These are phyloP conservation scores for Scedosporium minutisporum DNA, from an alignment of 2,329 filamentous ascomycete genomes.

Conservation along the genomic window DNA sequence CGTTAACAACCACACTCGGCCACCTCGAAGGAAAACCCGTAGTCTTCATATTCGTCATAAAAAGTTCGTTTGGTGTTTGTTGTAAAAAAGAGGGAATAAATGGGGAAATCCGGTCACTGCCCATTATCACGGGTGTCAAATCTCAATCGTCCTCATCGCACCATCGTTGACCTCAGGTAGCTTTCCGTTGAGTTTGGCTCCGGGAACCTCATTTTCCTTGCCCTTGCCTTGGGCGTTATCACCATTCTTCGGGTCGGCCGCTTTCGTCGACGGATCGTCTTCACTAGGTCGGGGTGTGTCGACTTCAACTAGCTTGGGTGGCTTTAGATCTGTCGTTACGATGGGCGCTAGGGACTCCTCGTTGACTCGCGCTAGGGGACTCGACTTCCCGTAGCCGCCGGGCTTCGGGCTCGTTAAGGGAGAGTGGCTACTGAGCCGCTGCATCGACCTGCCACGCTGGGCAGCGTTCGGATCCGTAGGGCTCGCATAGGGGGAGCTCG, in stretches of 20 bases:
- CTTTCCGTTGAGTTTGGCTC: constrained; percentile 33
- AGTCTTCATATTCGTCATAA: constrained; percentile 2
- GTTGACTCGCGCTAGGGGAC: constrained; percentile 63
- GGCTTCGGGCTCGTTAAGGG: constrained; percentile 56
- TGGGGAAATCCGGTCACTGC: neutral
- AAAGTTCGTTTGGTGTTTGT: neutral
- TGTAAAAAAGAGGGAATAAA: neutral
- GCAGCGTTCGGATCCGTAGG: constrained; percentile 51
- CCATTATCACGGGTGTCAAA: constrained; percentile 25
- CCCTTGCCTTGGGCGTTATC: constrained; percentile 24
- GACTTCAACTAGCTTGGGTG: constrained; percentile 45
- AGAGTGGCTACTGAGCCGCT: constrained; percentile 56
- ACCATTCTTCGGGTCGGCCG: constrained; percentile 24
- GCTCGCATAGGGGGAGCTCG: constrained; percentile 54
- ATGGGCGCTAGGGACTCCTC: constrained; percentile 49
- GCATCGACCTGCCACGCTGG: constrained; percentile 60
- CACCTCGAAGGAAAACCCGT: neutral
- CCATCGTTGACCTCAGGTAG: constrained; percentile 34
- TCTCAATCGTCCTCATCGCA: constrained; percentile 54
- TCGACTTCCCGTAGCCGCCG: constrained; percentile 57
- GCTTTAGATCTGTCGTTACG: constrained; percentile 28
- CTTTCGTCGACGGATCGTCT: constrained; percentile 25
- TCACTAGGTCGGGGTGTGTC: constrained; percentile 39
- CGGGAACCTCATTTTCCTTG: constrained; percentile 22
- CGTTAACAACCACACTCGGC: neutral